These are phyloP conservation scores for Elongisporangium senticosum DNA, from an alignment of 352 stramenopile species.

Conservation along the genomic window DNA sequence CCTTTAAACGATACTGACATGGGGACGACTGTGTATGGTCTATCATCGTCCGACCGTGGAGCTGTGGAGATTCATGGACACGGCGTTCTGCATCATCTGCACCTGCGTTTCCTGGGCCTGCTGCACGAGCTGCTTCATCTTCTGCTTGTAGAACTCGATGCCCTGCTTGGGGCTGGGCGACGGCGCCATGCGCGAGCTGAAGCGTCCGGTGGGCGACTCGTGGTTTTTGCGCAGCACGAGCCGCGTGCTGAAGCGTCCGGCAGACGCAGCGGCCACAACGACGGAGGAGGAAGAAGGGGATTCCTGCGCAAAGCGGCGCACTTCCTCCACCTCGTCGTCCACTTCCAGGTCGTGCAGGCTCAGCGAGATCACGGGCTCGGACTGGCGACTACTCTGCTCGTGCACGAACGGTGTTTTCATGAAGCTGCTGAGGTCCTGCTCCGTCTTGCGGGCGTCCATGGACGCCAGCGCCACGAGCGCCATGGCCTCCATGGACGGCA, in stretches of 20 bases:
- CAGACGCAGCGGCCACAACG: background rate
- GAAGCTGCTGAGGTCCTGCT: conserved; percentile 50
- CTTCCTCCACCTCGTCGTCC: conserved; percentile 11
- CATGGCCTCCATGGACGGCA: conserved; percentile 34
- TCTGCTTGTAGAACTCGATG: conserved; percentile 48
- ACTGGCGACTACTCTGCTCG: conserved; percentile 21
- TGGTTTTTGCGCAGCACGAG: conserved; percentile 2
- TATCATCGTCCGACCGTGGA: background rate
- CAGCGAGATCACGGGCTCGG: conserved; percentile 32
- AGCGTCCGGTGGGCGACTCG: conserved; percentile 2
- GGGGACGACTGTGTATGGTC: background rate
- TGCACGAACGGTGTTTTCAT: conserved; percentile 41
- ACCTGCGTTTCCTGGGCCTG: conserved; percentile 68
- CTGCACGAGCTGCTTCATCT: conserved; percentile 65
- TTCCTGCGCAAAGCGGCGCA: background rate
- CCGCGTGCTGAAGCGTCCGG: background rate
- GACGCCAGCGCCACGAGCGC: conserved; percentile 24
- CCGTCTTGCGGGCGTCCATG: conserved; percentile 35
- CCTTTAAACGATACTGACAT: background rate
- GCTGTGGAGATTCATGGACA: conserved; percentile 40
- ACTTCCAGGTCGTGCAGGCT: conserved; percentile 14
- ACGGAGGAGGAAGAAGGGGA: background rate
- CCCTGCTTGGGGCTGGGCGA: conserved; percentile 2
- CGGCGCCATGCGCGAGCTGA: conserved; percentile 3
- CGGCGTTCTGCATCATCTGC: conserved; percentile 54